Percentiles rank a stretch among this genome's conserved stretches.
These are phyloP conservation scores for Themeda triandra DNA, from an alignment of 176 grass and related monocot genomes.

Conservation along the genomic window DNA sequence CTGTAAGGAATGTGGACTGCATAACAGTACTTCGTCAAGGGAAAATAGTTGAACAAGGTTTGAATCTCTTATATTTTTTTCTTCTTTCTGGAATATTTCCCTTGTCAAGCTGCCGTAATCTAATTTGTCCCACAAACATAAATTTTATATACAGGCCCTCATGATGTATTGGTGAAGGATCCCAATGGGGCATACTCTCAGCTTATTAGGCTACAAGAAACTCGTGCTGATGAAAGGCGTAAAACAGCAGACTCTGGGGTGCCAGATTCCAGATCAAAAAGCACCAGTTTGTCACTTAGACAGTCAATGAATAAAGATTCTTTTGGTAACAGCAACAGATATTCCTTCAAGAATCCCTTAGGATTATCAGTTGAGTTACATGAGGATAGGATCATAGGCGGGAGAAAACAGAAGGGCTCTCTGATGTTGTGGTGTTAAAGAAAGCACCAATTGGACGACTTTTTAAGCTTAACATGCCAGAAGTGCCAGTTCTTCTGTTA, in stretches of 20 bases:
- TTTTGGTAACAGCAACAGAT: constrained; percentile 35
- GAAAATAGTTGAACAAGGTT: constrained; percentile 84
- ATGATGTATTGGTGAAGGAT: constrained; percentile 70
- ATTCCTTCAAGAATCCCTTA: constrained; percentile 37
- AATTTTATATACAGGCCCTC: constrained; percentile 43
- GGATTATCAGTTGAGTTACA: constrained; percentile 26
- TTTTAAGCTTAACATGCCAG: constrained; percentile 66
- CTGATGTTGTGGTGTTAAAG: constrained; percentile 1
- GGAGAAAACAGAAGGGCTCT: constrained; percentile 14
- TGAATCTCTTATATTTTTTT: constrained; percentile 19
- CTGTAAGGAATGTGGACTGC: constrained; percentile 68
- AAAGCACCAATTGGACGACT: constrained; percentile 50
- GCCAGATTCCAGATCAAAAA: constrained; percentile 31
- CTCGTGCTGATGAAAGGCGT: constrained; percentile 19
- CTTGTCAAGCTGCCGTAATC: neutral
- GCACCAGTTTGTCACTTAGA: constrained; percentile 28
- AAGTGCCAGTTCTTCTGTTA: constrained; percentile 56
- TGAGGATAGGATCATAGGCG: constrained; percentile 4
- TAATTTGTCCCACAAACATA: constrained; percentile 3
- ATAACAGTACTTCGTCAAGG: constrained; percentile 70
- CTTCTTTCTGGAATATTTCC: neutral
- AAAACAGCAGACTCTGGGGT: constrained; percentile 13
- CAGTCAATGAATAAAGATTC: constrained; percentile 44
- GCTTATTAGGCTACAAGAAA: constrained; percentile 66
- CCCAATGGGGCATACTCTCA: constrained; percentile 67